Conservation (phyloP, 164 flowering plant genomes). For the Berberis thunbergii region DNA sequence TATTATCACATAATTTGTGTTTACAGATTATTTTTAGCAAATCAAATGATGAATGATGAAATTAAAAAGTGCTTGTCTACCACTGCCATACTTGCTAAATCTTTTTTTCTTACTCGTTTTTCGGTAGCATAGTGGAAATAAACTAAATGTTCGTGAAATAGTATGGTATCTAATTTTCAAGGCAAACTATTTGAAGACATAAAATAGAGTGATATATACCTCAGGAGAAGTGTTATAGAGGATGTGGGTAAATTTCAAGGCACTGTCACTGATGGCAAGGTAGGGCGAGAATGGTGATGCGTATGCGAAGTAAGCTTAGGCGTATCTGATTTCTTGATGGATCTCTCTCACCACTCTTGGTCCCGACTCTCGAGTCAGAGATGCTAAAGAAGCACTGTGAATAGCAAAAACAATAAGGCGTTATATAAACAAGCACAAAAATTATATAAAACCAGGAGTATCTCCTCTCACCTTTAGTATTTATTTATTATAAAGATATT, state of each 20-base stretch:
- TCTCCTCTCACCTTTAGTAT: neutral
- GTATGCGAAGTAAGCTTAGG: slow-evolving; percentile 26
- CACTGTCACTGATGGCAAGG: slow-evolving; percentile 63
- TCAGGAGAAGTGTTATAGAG: slow-evolving; percentile 95
- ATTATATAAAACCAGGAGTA: neutral
- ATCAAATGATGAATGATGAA: too few relatives aligned
- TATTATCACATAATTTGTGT: too few relatives aligned
- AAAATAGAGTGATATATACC: slow-evolving; percentile 27
- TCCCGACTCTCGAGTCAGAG: slow-evolving; percentile 85
- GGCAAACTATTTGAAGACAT: neutral
- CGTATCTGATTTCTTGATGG: slow-evolving; percentile 50
- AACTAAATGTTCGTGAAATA: too few relatives aligned
- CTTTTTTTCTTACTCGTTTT: too few relatives aligned
- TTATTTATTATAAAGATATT: too few relatives aligned
- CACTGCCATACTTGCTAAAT: too few relatives aligned
- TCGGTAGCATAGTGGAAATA: too few relatives aligned
- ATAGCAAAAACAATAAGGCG: neutral
- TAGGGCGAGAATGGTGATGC: slow-evolving; percentile 41
- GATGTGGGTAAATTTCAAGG: slow-evolving; percentile 88
- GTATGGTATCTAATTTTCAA: too few relatives aligned
- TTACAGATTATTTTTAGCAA: too few relatives aligned
- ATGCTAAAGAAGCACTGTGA: slow-evolving; percentile 44
- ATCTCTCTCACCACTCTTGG: slow-evolving; percentile 89
- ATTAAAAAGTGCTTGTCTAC: too few relatives aligned
- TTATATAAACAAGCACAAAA: neutral